Evolutionary conservation across 2,329 filamentous ascomycete species (phyloP), one percentile per base, ranked within the genome.

Genomic region (Aspergillus pseudotamarii): DNA sequence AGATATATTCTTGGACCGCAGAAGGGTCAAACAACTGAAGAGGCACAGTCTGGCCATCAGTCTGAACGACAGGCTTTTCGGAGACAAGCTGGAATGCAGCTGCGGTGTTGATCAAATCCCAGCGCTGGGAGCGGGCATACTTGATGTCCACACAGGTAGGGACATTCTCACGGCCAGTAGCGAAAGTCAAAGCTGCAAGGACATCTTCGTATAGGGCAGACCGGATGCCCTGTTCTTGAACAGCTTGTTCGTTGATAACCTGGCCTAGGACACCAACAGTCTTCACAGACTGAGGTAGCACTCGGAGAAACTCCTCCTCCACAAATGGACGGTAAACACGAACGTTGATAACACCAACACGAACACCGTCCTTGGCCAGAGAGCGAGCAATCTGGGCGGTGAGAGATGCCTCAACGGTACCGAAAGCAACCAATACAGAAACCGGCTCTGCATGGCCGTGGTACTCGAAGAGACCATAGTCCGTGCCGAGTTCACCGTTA

Each of bases 201-300:
- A 98, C 92, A 77, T 99, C 95, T n/a, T 90, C 89, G 78, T 94
- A 97, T 3, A 99, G 87, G 21, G 87, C 86, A n/a, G 95, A 98
- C 76, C 92, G 91, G 58, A 91, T 81, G 19, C 90, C 90, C 59
- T 86, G 79, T 75, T 98, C 94, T 46, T 87, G 83, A 8, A 95
- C 91, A 63, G 89, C 88, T 63, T 86, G 82, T 66, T 91, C 86
- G 69, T 91, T 89, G 65, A 85, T 80, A 68, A 99, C 94, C 78
- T 99, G 95, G 59, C 95, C 95, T 6, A 99, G 87, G 23, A 98
- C 93, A 43, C 90, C 90, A 68, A 99, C 85, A 66, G 86, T 91
- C 79, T 87, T 88, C 54, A 89, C 87, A 41, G 91, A 91, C 69
- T 88, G 83, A 38, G 95, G 93, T 32, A 99, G 86, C 12, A 87